A percentile compares a stretch with the other conserved stretches of the same genome.
Conservation (phyloP, 2,329 filamentous ascomycete genomes). For the Magnaporthales sp. region DNA sequence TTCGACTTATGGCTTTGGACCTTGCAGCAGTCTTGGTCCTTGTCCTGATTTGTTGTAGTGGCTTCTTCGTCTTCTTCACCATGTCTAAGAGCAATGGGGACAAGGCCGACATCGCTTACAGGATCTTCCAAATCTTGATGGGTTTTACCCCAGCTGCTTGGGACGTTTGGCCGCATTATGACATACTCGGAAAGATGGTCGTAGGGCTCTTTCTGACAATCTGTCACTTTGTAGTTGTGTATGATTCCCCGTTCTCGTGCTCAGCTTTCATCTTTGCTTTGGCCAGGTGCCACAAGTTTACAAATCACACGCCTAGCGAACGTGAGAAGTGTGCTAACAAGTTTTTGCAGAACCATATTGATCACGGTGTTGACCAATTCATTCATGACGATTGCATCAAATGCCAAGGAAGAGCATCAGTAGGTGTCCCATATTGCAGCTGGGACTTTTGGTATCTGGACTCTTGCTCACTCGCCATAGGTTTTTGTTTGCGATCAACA, state of each 20-base stretch:
- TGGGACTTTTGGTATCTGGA: background rate
- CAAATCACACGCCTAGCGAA: no score
- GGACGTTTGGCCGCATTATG: constrained; percentile 79
- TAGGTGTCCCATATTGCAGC: constrained; percentile 20
- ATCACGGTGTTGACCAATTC: constrained; percentile 95
- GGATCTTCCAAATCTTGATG: constrained; percentile 90
- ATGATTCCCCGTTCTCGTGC: constrained; percentile 15
- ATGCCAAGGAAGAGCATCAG: constrained; percentile 85
- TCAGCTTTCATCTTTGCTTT: background rate
- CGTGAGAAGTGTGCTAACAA: background rate
- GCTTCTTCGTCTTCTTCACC: constrained; percentile 92
- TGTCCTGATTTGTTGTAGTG: constrained; percentile 81
- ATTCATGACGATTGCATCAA: constrained; percentile 90
- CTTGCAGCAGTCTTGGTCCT: constrained; percentile 76
- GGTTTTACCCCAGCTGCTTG: constrained; percentile 93
- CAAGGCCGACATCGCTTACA: constrained; percentile 71
- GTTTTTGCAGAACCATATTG: constrained; percentile 60
- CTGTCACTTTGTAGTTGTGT: constrained; percentile 87
- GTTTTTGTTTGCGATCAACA: constrained; percentile 92
- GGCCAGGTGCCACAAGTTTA: background rate
- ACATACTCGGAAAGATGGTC: constrained; percentile 65
- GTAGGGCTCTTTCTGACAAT: constrained; percentile 83
- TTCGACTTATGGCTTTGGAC: constrained; percentile 88
- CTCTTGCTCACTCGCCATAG: constrained; percentile 20
- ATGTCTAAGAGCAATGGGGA: constrained; percentile 66